Evolutionary conservation across 106 monocot genomes (phyloP).

Genomic region (Allium cepa): DNA sequence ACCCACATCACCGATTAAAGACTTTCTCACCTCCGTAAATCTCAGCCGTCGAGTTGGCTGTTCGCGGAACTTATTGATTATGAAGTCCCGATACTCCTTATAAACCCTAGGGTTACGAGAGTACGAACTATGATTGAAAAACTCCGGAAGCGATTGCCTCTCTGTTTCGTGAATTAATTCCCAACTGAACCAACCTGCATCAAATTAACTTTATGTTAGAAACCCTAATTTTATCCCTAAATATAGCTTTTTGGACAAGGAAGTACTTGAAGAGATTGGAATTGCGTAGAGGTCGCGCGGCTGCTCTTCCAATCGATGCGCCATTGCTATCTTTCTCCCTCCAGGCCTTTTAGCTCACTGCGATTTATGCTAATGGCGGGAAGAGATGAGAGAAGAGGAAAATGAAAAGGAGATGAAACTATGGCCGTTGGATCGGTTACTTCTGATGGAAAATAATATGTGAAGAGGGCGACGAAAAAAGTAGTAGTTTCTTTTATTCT

Average conservation of each 20-base stretch:
- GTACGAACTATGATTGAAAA: constrained; percentile 60
- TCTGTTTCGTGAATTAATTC: constrained; percentile 86
- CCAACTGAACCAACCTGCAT: constrained; percentile 87
- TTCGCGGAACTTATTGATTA: constrained; percentile 87
- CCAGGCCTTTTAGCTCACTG: not conserved
- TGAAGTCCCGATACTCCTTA: constrained; percentile 95
- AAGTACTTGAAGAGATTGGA: constrained; percentile 60
- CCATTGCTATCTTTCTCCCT: constrained; percentile 15
- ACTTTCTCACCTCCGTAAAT: constrained; percentile 76
- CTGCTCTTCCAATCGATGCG: constrained; percentile 19
- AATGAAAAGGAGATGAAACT: not conserved
- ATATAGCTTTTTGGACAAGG: not conserved
- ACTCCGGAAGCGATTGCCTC: constrained; percentile 55
- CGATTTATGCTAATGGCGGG: constrained; percentile 10
- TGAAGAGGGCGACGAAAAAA: too few relatives aligned
- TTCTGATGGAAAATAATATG: too few relatives aligned
- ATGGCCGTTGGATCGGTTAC: too few relatives aligned
- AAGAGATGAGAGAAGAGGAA: constrained; percentile 11
- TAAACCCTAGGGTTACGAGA: constrained; percentile 79
- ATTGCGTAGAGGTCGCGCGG: constrained; percentile 79
- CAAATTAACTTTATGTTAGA: not conserved
- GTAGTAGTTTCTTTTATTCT: too few relatives aligned
- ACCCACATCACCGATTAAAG: constrained; percentile 63
- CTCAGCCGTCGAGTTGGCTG: constrained; percentile 48
- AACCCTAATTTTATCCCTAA: constrained; percentile 20